Percentiles rank a stretch among this genome's conserved stretches.
Conservation (phyloP, 768 basidiomycete species). For the Leucocoprinus sp. region DNA sequence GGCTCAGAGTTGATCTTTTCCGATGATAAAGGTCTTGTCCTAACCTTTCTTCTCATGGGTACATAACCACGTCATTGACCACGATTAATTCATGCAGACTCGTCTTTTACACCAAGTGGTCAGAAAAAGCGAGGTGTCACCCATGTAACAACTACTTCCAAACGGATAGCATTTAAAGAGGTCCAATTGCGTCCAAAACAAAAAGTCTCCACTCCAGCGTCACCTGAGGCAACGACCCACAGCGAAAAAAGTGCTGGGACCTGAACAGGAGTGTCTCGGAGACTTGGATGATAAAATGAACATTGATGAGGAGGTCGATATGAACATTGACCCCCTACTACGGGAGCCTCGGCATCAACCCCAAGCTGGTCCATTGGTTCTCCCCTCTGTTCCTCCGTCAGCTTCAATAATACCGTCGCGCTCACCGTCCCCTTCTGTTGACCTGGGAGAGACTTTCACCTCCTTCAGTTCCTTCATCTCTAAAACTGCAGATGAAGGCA, state of each 20-base stretch:
- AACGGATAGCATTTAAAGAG: conserved; percentile 67
- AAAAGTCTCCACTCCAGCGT: neutral
- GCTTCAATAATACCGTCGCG: neutral
- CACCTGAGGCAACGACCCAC: neutral
- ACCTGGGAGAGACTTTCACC: no score
- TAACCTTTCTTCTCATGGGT: neutral
- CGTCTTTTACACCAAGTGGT: neutral
- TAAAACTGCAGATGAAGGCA: no score
- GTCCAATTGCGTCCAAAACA: conserved; percentile 47
- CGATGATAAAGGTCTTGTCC: conserved; percentile 48
- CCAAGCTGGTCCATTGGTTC: neutral
- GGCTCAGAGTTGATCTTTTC: conserved; percentile 74
- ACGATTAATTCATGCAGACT: no score
- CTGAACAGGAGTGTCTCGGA: neutral
- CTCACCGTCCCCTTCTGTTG: neutral
- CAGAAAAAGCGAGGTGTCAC: conserved; percentile 43
- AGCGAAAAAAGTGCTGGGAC: neutral
- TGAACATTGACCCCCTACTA: neutral
- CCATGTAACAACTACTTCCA: conserved; percentile 54
- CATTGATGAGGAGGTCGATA: conserved; percentile 2
- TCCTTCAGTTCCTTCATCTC: no score
- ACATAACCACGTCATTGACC: no score
- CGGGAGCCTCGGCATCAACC: neutral
- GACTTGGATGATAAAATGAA: neutral
- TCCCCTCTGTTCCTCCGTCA: neutral